Percentiles rank a stretch among this genome's conserved stretches.
phyloP scores from a whole-genome alignment of 139 green algal genomes.

The Chlamydomonas sp. region DNA sequence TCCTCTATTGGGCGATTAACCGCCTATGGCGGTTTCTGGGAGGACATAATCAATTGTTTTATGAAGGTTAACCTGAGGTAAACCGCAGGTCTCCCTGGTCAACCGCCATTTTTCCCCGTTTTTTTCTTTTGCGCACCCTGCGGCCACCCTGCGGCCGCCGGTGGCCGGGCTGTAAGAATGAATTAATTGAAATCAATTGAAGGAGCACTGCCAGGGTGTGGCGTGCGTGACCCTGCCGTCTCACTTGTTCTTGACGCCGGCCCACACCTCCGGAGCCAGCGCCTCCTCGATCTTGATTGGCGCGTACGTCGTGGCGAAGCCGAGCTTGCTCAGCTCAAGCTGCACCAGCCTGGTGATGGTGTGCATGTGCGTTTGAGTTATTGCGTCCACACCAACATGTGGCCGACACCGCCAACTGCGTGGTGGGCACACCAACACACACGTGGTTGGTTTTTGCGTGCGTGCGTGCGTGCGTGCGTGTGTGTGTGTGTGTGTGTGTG shows the following conservation, averaged over 20 bases:
- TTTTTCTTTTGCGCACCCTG: no score
- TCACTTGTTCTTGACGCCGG: slow-evolving; percentile 65
- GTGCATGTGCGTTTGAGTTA: neutral
- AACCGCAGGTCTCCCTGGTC: no score
- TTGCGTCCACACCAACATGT: neutral
- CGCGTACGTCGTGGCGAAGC: slow-evolving; percentile 59
- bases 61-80: neutral
- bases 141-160: no score
- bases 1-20: no score
- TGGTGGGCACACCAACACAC: neutral
- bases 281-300: slow-evolving; percentile 54
- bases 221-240: no score
- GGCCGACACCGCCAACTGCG: no score
- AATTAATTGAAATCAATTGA: no score
- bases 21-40: no score
- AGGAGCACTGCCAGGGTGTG: no score
- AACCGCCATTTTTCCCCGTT: no score
- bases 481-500: slow-evolving; percentile 7
- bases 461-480: slow-evolving; percentile 9
- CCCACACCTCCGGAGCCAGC: slow-evolving; percentile 59
- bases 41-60: no score
- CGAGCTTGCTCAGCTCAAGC: slow-evolving; percentile 52
- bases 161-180: no score
- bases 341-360: slow-evolving; percentile 34
- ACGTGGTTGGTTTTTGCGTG: neutral